Evolutionary conservation across 441 rosid species (phyloP), one percentile per base, ranked within the genome.

Genomic region (Populus hybrid): DNA sequence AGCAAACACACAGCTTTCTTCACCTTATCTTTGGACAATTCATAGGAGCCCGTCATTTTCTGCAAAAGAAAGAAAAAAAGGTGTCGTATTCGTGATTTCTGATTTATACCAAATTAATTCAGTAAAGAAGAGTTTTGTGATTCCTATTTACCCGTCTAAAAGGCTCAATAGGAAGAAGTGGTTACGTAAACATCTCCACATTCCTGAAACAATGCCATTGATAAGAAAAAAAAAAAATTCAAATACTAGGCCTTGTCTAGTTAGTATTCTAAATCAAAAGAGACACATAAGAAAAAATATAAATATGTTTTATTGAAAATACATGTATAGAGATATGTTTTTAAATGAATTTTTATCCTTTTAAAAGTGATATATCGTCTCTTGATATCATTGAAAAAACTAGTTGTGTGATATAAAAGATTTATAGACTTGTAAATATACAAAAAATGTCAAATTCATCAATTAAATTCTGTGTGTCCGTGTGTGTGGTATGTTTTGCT

Each of bases 151-250:
- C 94, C 86, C 86, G 74, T 85, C 92, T 87, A 63, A 85, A 71
- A 36, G 90, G 91, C 67, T 87, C 92, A 0, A 87, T 28, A 24
- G 86, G 87, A 69, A 91, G 83, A 67, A 92, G 82, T 69, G 97
- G 97, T 32, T 93, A 92, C 87, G 89, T 87, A 81, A 90, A 86
- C 93, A 94, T 89, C 86, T 92, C 97, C 11, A 92, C 88, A 68
- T 93, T 89, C 90, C 98, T 93, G 84, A 77, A 35, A 76, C 21
- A 32, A 8, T 32, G 4, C 20, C n/a, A 68, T 32, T 16, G 14
- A 18, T 32, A 6, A 65, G 28, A 59, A 20, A 3, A 11, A 42
- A 18, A 6, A 11, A 42, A 18, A 28, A 14, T 8, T 6, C 10
- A 34, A 34, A 1, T 6, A 34, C 36, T 5, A 34, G 36, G 8